Evolutionary conservation across 768 basidiomycete species (phyloP).

Genomic region (Goffeauzyma gilvescens): DNA sequence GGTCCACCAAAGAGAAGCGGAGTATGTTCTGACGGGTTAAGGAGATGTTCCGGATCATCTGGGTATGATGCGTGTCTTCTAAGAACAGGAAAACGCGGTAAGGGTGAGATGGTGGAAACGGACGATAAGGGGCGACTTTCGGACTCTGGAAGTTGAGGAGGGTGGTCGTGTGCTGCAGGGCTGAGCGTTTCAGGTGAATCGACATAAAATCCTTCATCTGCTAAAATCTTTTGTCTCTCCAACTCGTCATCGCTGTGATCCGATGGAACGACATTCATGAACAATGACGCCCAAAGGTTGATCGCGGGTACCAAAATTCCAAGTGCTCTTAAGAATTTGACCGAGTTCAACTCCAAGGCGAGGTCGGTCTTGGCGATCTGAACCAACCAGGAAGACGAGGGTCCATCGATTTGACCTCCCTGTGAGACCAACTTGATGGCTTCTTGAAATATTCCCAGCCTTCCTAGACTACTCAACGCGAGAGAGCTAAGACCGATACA

Average conservation of each 20-base stretch:
- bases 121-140: not conserved
- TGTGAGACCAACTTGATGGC: no score
- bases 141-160: not conserved
- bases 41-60: slow-evolving; percentile 9
- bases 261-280: slow-evolving; percentile 19
- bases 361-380: not conserved
- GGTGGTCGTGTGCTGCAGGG: no score
- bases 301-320: slow-evolving; percentile 23
- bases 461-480: slow-evolving; percentile 12
- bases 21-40: slow-evolving; percentile 26
- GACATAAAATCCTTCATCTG: no score
- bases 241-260: slow-evolving; percentile 6
- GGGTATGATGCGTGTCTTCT: no score
- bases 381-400: no score
- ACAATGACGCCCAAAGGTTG: slow-evolving; percentile 25
- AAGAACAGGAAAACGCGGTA: no score
- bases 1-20: slow-evolving; percentile 29
- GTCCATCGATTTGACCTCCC: not conserved
- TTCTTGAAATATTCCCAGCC: slow-evolving; percentile 1
- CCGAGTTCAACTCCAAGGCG: slow-evolving; percentile 17
- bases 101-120: not conserved
- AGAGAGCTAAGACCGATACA: slow-evolving; percentile 28
- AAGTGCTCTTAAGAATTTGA: slow-evolving; percentile 23
- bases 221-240: slow-evolving; percentile 5
- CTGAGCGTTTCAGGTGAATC: no score